Conservation (phyloP, 1,284 basidiomycete genomes). For the Hymenochaete sp. region DNA sequence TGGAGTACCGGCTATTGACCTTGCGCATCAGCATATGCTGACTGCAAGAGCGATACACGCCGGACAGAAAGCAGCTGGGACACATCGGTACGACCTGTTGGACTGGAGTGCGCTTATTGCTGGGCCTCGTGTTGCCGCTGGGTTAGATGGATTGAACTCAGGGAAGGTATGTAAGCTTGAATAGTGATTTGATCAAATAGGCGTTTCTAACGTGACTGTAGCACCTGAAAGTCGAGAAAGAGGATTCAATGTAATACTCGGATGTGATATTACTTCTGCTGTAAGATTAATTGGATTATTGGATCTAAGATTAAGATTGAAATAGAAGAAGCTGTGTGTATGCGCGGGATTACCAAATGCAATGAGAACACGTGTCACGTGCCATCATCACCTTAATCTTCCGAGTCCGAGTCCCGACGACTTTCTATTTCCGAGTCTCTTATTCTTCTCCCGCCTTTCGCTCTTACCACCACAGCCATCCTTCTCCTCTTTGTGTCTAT, state of each 20-base stretch:
- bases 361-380: too few relatives aligned
- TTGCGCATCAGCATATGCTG: slow-evolving; percentile 70
- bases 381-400: too few relatives aligned
- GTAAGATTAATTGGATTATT: too few relatives aligned
- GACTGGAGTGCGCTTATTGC: slow-evolving; percentile 72
- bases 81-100: slow-evolving; percentile 40
- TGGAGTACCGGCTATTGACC: slow-evolving; percentile 75
- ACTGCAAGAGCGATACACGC: slow-evolving; percentile 65
- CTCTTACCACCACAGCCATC: too few relatives aligned
- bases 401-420: too few relatives aligned
- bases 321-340: too few relatives aligned
- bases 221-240: slow-evolving; percentile 13
- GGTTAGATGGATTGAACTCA: slow-evolving; percentile 51
- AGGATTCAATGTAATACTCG: slow-evolving; percentile 6
- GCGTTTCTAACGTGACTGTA: neutral
- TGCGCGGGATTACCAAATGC: too few relatives aligned
- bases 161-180: slow-evolving; percentile 11
- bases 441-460: too few relatives aligned
- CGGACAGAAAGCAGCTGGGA: slow-evolving; percentile 38
- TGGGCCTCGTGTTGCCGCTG: slow-evolving; percentile 59
- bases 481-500: too few relatives aligned
- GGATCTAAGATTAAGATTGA: too few relatives aligned
- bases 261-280: too few relatives aligned
- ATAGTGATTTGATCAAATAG: neutral
- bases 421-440: too few relatives aligned